These are phyloP conservation scores for Lactarius vividus DNA, from an alignment of 768 basidiomycete genomes.

Conservation along the genomic window DNA sequence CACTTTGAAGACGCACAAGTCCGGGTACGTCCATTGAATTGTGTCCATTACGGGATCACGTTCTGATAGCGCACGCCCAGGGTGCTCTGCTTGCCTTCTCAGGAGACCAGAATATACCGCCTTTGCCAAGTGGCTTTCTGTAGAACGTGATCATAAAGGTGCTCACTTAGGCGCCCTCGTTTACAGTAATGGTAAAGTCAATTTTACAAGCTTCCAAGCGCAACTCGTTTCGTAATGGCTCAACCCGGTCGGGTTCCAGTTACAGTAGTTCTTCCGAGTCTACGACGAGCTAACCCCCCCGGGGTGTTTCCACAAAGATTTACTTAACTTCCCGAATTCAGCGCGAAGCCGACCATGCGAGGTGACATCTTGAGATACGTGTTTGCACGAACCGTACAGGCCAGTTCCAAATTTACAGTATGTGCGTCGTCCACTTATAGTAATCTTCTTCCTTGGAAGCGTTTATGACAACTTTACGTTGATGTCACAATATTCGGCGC, in stretches of 20 bases:
- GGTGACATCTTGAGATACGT: conserved; percentile 38
- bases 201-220: conserved; percentile 19
- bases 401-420: not conserved
- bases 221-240: not conserved
- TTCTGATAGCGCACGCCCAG: not conserved
- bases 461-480: not conserved
- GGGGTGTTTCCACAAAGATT: conserved; percentile 49
- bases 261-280: conserved; percentile 42
- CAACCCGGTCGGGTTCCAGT: conserved; percentile 50
- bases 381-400: not conserved
- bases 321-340: conserved; percentile 42
- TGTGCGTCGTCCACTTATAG: too few species aligned
- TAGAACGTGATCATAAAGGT: not conserved
- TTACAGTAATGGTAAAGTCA: not conserved
- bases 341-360: conserved; percentile 26
- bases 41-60: not conserved
- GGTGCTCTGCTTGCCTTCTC: not conserved
- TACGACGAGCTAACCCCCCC: conserved; percentile 56
- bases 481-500: not conserved
- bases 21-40: not conserved
- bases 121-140: not conserved
- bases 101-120: not conserved
- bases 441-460: not conserved
- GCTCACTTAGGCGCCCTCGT: not conserved
- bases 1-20: conserved; percentile 1